These are phyloP conservation scores for Lachnellula hyalina DNA, from an alignment of 2,329 filamentous ascomycete species.

Conservation along the genomic window DNA sequence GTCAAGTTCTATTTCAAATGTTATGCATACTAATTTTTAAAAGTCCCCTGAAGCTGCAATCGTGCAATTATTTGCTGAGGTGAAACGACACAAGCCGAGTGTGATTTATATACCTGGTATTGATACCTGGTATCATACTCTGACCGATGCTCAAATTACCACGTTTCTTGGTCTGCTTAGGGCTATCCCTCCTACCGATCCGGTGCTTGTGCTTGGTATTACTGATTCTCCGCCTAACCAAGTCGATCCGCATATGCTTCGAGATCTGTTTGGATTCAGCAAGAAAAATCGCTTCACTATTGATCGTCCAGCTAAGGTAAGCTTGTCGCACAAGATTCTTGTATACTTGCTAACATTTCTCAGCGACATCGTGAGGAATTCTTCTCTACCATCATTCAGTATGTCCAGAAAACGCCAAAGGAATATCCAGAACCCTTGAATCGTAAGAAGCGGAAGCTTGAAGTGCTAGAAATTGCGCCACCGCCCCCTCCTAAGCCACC, in stretches of 20 bases:
- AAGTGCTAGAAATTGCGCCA: slow-evolving; percentile 69
- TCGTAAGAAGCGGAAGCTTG: slow-evolving; percentile 79
- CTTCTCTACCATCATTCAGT: slow-evolving; percentile 68
- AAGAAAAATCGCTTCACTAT: slow-evolving; percentile 71
- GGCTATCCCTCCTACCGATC: slow-evolving; percentile 83
- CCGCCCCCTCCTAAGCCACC: slow-evolving; percentile 60
- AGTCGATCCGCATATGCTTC: slow-evolving; percentile 58
- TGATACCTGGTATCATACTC: slow-evolving; percentile 70
- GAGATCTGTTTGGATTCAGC: slow-evolving; percentile 81
- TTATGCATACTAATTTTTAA: slow-evolving; percentile 10
- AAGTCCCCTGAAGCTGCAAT: slow-evolving; percentile 67
- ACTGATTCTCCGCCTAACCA: slow-evolving; percentile 64
- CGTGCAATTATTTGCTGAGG: slow-evolving; percentile 85
- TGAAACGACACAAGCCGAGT: slow-evolving; percentile 89
- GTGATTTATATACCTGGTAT: slow-evolving; percentile 92
- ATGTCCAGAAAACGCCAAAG: slow-evolving; percentile 71
- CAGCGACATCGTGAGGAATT: slow-evolving; percentile 67
- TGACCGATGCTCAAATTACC: slow-evolving; percentile 61
- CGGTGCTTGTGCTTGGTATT: slow-evolving; percentile 81
- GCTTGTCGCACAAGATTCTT: slow-evolving; percentile 21
- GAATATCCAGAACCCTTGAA: slow-evolving; percentile 85
- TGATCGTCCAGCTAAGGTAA: slow-evolving; percentile 57
- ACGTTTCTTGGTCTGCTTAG: slow-evolving; percentile 80
- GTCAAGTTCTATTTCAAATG: slow-evolving; percentile 24
- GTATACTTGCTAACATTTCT: slow-evolving; percentile 26